phyloP scores from a whole-genome alignment of 2,329 filamentous ascomycete species.

The Blastomyces emzantsi region DNA sequence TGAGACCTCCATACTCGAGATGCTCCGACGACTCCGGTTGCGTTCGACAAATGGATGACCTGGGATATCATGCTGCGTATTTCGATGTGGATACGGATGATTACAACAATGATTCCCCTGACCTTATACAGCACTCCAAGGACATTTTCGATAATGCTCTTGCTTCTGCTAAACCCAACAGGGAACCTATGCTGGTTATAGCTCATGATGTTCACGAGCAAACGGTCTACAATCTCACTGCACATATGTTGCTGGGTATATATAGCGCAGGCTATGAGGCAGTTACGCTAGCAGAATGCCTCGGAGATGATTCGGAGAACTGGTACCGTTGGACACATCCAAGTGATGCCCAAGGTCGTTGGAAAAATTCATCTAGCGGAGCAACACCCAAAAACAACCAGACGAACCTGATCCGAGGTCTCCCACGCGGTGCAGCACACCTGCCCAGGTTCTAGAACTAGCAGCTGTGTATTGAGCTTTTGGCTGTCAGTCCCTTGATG shows the following conservation, averaged over 20 bases:
- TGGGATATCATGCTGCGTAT: constrained; percentile 44
- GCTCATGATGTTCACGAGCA: constrained; percentile 37
- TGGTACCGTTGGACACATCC: constrained; percentile 32
- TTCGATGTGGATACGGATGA: constrained; percentile 43
- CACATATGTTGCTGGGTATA: constrained; percentile 31
- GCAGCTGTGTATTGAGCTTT: constrained; percentile 25
- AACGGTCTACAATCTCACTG: constrained; percentile 36
- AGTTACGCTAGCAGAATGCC: constrained; percentile 38
- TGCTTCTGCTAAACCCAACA: constrained; percentile 19
- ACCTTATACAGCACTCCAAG: constrained; percentile 32
- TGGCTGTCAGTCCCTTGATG: constrained; percentile 25
- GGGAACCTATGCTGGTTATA: constrained; percentile 34
- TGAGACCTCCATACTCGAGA: constrained; percentile 44
- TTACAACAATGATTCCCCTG: constrained; percentile 33
- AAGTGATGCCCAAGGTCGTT: constrained; percentile 5
- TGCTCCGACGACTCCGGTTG: constrained; percentile 32
- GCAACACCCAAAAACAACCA: neutral
- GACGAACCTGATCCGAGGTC: constrained; percentile 25
- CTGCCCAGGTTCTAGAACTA: constrained; percentile 29
- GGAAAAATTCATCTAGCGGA: neutral
- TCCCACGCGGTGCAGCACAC: constrained; percentile 29
- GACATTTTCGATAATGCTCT: constrained; percentile 33
- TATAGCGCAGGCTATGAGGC: constrained; percentile 27
- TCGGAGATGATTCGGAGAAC: constrained; percentile 30
- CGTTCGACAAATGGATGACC: constrained; percentile 34